Base-by-base conservation (phyloP, 2,329 filamentous ascomycete genomes). In the Fusarium floridanum region DNA sequence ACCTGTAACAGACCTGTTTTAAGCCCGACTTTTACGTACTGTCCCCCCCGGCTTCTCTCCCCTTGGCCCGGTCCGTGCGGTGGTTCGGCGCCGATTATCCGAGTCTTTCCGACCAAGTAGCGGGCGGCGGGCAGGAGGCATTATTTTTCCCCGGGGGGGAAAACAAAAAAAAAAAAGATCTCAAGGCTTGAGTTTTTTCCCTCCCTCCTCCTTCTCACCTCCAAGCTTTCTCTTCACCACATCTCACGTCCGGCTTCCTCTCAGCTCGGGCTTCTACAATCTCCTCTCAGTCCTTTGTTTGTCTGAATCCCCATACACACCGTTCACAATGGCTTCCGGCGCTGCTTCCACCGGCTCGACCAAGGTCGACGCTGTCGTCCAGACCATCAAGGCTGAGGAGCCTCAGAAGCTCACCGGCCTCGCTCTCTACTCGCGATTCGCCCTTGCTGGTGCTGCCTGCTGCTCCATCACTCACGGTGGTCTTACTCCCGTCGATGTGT, bases 401-500 rank as follows among this genome's bases (percentile, higher is more conserved):
- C 83, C 84, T 67, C 73, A 81, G 74, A 83, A 86, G 83, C 84
- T 85, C 73, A 83, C 82, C 75, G 87, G 87, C 77, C 6, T 95
- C 78, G 88, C 85, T 71, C 94, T 99, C 81, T 98, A 98, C 92
- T 94, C 94, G 81, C 92, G 95, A 87, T 98, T 98, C 89, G 96
- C 97, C 87, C 93, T 99, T 82, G 95, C 97, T 81, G 97, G 97
- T 88, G 97, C 97, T 81, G 88, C 98, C 89, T 98, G 97, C 92
- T 99, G 97, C 88, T 97, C 95, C 81, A 88, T 98, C 88, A 99
- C 97, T 83, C 97, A 99, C 91, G 97, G 96, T 86, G 93, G 90
- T 83, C 92, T 98, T 81, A 99, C 97, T 80, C 97, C 97, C 83
- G 95, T 99, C 86, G 97, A 99, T 94, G 97, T 99, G 96, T 98